Evolutionary conservation across 345 rosid species (phyloP).

Genomic region (Nephelium lappaceum): DNA sequence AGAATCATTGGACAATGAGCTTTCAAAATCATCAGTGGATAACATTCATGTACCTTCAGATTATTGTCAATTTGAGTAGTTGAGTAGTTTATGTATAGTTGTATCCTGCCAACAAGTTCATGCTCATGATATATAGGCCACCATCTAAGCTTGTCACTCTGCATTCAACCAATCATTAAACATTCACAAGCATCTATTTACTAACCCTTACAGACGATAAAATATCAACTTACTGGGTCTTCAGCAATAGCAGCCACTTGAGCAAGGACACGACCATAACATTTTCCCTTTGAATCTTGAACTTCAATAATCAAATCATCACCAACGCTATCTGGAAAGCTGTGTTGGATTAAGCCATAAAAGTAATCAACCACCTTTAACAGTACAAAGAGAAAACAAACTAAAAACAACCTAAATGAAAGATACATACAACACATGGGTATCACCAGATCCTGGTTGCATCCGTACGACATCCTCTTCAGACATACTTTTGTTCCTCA

Average conservation of each 20-base stretch:
- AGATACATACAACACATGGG: conserved; percentile 75
- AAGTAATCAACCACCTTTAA: conserved; percentile 7
- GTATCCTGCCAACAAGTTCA: conserved; percentile 84
- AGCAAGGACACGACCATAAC: conserved; percentile 78
- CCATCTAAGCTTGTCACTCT: conserved; percentile 89
- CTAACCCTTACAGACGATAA: conserved; percentile 3
- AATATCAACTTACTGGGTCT: conserved; percentile 55
- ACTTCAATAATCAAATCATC: conserved; percentile 85
- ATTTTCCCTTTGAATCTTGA: conserved; percentile 79
- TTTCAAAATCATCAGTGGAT: neutral
- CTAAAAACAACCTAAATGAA: conserved; percentile 12
- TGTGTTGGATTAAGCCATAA: conserved; percentile 35
- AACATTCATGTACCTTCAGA: conserved; percentile 45
- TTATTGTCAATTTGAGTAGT: conserved; percentile 71
- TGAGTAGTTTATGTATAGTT: conserved; percentile 69
- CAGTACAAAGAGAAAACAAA: conserved; percentile 16
- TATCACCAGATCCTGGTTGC: conserved; percentile 92
- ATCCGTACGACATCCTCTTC: conserved; percentile 75
- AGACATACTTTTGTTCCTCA: conserved; percentile 79
- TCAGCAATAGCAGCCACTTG: conserved; percentile 84
- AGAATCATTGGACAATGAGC: neutral
- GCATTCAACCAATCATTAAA: conserved; percentile 33
- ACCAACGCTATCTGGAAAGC: conserved; percentile 90
- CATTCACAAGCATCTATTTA: conserved; percentile 11
- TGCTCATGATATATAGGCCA: conserved; percentile 91